Evolutionary conservation across 2,329 filamentous ascomycete species (phyloP), one percentile per base, ranked within the genome.

Genomic region (Purpureocillium takamizusanense): DNA sequence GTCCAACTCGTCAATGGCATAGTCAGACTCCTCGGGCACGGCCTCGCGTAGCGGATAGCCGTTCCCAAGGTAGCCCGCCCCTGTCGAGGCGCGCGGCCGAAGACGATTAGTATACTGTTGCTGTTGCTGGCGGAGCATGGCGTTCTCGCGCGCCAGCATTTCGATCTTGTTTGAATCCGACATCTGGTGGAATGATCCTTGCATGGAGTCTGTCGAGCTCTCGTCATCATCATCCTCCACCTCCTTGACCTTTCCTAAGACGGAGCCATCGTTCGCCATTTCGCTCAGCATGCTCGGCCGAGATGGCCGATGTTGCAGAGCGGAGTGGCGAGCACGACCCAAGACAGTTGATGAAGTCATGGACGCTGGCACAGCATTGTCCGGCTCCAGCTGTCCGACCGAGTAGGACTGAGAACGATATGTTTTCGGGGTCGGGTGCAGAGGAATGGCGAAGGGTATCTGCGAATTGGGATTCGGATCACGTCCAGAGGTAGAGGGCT

Each of bases 331-430:
- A 35, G 69, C 62, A 35, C 76, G 68, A n/a, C 70, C 66, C 11
- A 76, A 57, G 16, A 71, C 62, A 4, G 72, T 61, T 4, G 73
- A 64, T 3, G 70, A 57, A 40, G 60, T 64, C 56, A 71, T 61
- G 3, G 61, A 51, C 18, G 65, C 49, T 4, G 60, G 52, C 12
- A 63, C 51, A 3, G 62, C 52, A 2, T 62, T 62, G 42, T 90
- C 85, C 1, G 81, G 74, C 38, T 95, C 88, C 43, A 88, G 69
- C 56, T 95, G 89, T 4, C 89, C 89, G 35, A 94, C 90, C 0
- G 90, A 97, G 60, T 97, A 97, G 4, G 92, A 97, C 60, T 95
- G 87, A 6, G 92, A 98, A 32, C 92, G 81, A 51, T 94, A 92
- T 1, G 86, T 88, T 61, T 97, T 97, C 2, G 86, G 86, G 0